Percentiles rank a stretch among this genome's conserved stretches.
These are phyloP conservation scores for Fomitopsis palustris DNA, from an alignment of 1,284 basidiomycete species.

Conservation along the genomic window DNA sequence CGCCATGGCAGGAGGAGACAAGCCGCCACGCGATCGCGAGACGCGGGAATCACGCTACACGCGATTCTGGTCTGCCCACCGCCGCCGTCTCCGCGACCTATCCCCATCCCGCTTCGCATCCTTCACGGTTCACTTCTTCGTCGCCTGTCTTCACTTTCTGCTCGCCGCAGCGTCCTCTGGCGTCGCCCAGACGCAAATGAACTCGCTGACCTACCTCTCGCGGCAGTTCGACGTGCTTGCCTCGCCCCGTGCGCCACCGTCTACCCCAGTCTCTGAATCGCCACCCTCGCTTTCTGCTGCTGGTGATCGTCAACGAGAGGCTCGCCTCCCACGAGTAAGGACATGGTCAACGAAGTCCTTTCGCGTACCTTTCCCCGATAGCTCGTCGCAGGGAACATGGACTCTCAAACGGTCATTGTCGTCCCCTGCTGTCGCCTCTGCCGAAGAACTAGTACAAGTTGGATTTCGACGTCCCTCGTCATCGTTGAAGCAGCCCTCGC, in stretches of 20 bases:
- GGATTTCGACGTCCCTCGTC: constrained; percentile 21
- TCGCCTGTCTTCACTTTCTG: constrained; percentile 12
- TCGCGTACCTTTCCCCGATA: constrained; percentile 35
- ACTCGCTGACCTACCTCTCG: constrained; percentile 32
- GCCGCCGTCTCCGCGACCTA: constrained; percentile 11
- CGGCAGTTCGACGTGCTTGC: constrained; percentile 34
- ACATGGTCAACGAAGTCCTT: constrained; percentile 60
- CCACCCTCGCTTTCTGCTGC: constrained; percentile 17
- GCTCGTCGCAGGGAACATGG: constrained; percentile 12
- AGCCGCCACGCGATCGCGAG: background rate
- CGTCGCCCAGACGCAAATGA: constrained; percentile 28
- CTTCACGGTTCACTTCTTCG: constrained; percentile 12
- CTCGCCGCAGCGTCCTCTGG: constrained; percentile 19
- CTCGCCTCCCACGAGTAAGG: constrained; percentile 42
- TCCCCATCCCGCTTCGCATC: constrained; percentile 12
- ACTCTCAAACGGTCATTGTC: constrained; percentile 47
- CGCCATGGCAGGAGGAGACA: constrained; percentile 1
- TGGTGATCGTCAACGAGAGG: constrained; percentile 22
- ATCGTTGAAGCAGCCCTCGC: constrained; percentile 19
- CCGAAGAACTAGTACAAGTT: constrained; percentile 13
- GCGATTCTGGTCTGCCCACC: constrained; percentile 8
- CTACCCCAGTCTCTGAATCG: constrained; percentile 40
- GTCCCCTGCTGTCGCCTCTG: constrained; percentile 38
- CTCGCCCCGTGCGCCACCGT: constrained; percentile 38
- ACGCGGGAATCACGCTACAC: constrained; percentile 6